Percentiles rank a stretch among this genome's conserved stretches.
phyloP scores from a whole-genome alignment of 2,329 filamentous ascomycete genomes.

The Coniochaeta pulveracea region DNA sequence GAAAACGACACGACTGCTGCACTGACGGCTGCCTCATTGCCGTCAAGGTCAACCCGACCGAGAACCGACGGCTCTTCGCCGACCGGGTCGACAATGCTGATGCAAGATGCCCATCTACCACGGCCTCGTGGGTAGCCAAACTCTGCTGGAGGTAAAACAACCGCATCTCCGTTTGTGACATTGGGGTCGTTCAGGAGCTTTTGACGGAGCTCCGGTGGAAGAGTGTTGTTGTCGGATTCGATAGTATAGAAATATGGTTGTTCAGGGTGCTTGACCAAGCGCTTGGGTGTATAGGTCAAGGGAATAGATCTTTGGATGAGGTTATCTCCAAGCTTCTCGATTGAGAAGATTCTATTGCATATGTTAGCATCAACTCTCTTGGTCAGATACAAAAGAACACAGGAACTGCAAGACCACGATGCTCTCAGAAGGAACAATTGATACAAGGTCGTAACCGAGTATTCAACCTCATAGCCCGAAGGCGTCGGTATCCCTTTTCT shows the following conservation, averaged over 20 bases:
- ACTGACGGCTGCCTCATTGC: slow-evolving; percentile 88
- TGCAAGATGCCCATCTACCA: slow-evolving; percentile 91
- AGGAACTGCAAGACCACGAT: slow-evolving; percentile 11
- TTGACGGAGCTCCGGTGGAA: slow-evolving; percentile 68
- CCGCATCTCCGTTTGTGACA: slow-evolving; percentile 60
- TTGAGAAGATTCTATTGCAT: slow-evolving; percentile 65
- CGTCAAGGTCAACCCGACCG: slow-evolving; percentile 68
- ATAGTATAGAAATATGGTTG: slow-evolving; percentile 88
- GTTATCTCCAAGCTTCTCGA: slow-evolving; percentile 77
- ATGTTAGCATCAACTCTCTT: slow-evolving; percentile 18
- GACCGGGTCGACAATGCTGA: slow-evolving; percentile 80
- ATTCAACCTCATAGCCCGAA: slow-evolving; percentile 42
- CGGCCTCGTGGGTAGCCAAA: slow-evolving; percentile 81
- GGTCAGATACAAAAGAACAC: neutral
- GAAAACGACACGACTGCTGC: slow-evolving; percentile 76
- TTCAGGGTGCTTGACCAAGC: slow-evolving; percentile 78
- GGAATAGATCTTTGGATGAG: slow-evolving; percentile 78
- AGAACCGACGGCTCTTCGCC: slow-evolving; percentile 58
- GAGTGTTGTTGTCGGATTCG: slow-evolving; percentile 83
- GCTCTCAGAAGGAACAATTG: slow-evolving; percentile 98
- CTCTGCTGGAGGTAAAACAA: slow-evolving; percentile 61
- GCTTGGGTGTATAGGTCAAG: slow-evolving; percentile 81
- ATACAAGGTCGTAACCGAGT: slow-evolving; percentile 37
- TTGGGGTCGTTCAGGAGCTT: slow-evolving; percentile 62
- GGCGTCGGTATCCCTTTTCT: slow-evolving; percentile 49